phyloP scores from a whole-genome alignment of 2,329 filamentous ascomycete genomes.

The Zymoseptoria passerinii region DNA sequence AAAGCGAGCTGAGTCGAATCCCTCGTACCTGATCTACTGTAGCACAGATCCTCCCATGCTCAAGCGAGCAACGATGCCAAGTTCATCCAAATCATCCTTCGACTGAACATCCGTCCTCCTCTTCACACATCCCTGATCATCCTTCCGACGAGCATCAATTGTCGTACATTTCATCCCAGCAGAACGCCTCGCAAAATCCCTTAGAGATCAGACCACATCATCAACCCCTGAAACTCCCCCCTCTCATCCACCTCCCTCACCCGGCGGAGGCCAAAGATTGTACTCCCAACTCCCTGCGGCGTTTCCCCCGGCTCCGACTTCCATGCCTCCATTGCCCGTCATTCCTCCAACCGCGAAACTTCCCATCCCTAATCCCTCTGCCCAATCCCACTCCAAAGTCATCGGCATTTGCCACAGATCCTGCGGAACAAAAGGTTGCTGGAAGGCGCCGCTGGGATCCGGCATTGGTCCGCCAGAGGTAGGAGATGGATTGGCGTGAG shows the following conservation, averaged over 20 bases:
- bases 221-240: neutral
- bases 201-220: neutral
- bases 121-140: neutral
- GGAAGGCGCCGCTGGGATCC: constrained; percentile 43
- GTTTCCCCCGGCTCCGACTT: too few species aligned
- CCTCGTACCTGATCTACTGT: neutral
- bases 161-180: neutral
- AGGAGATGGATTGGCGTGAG: neutral
- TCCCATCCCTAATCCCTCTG: constrained; percentile 33
- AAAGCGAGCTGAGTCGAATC: neutral
- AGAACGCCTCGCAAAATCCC: neutral
- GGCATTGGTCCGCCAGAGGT: neutral
- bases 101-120: neutral
- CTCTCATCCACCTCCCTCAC: neutral
- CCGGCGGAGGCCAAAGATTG: neutral
- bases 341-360: constrained; percentile 22
- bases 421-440: constrained; percentile 82
- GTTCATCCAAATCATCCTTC: neutral
- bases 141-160: neutral
- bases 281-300: neutral
- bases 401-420: constrained; percentile 95
- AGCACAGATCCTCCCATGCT: neutral
- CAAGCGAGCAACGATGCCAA: neutral
- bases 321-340: neutral
- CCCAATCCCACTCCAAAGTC: constrained; percentile 88